These are phyloP conservation scores for Podospora anserina DNA, from an alignment of 495 filamentous ascomycete genomes.

Conservation along the genomic window DNA sequence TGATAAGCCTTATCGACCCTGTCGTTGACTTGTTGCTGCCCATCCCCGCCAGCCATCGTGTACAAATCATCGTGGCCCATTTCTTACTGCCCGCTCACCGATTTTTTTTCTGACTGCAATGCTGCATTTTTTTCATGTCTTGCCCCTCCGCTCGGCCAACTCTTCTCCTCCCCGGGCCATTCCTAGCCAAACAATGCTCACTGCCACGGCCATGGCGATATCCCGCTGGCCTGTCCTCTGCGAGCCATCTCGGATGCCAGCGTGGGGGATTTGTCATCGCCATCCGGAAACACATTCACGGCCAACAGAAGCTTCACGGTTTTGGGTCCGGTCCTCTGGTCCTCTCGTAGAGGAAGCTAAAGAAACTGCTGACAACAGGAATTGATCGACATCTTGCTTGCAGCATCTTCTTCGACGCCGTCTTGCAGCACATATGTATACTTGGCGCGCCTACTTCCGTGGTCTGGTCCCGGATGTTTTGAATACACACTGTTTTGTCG, in stretches of 20 bases:
- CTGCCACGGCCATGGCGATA: not conserved
- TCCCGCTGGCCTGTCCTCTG: not conserved
- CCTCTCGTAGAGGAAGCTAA: not conserved
- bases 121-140: not conserved
- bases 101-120: slow-evolving; percentile 23
- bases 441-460: not conserved
- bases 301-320: not conserved
- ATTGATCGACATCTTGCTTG: not conserved
- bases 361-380: not conserved
- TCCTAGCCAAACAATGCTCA: not conserved
- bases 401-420: too few species aligned
- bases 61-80: slow-evolving; percentile 16
- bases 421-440: not conserved
- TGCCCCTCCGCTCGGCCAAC: not conserved
- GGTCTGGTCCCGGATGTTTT: not conserved
- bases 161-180: not conserved
- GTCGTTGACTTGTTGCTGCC: not conserved
- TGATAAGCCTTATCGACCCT: slow-evolving; percentile 18
- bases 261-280: slow-evolving; percentile 1
- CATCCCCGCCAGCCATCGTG: slow-evolving; percentile 11
- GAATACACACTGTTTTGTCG: not conserved
- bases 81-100: slow-evolving; percentile 18
- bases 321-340: not conserved
- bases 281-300: not conserved
- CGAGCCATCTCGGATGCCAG: not conserved